Evolutionary conservation across 2,329 filamentous ascomycete genomes (phyloP), one percentile per base, ranked within the genome.

Genomic region (Colletotrichum zoysiae): DNA sequence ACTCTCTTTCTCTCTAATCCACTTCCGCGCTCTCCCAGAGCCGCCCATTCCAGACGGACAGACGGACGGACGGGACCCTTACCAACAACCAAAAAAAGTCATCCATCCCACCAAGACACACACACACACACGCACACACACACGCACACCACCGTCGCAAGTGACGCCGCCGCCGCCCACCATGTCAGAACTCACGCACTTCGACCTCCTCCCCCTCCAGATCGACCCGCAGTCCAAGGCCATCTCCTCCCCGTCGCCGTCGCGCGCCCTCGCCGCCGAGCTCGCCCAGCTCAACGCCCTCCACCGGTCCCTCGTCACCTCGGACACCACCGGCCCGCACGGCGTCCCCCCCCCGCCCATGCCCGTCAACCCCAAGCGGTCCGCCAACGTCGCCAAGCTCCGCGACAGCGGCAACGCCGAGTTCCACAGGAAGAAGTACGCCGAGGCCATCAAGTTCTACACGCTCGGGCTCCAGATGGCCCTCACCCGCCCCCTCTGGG

Each of bases 341-440:
- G 87, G 84, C 59, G 86, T 94, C 26, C 95, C 95, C 0, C 95
- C 95, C 6, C 93, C 95, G 0, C 96, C 96, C 0, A 88, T 97
- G 53, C 95, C 95, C 71, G 92, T 98, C 74, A 97, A 97, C 86
- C 95, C 94, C 63, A 97, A 98, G 85, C 94, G 95, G 78, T 91
- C 89, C 75, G 94, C 93, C 46, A 91, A 95, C 79, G 93, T 99
- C 82, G 90, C 87, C 83, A 98, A 98, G 84, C 91, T 98, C 75
- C 93, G 95, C 80, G 96, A 98, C 81, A 89, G 88, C 69, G 95
- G 94, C 78, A 97, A 97, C 85, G 85, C 85, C 70, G 90, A 93
- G 76, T 95, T 93, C 86, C 92, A 94, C 82, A 95, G 95, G 82
- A 88, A 88, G 77, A 88, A 90, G 76, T 90, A 92, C 83, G 83